Evolutionary conservation across 2,329 filamentous ascomycete genomes (phyloP).

Genomic region (Dothideomycetes sp.): DNA sequence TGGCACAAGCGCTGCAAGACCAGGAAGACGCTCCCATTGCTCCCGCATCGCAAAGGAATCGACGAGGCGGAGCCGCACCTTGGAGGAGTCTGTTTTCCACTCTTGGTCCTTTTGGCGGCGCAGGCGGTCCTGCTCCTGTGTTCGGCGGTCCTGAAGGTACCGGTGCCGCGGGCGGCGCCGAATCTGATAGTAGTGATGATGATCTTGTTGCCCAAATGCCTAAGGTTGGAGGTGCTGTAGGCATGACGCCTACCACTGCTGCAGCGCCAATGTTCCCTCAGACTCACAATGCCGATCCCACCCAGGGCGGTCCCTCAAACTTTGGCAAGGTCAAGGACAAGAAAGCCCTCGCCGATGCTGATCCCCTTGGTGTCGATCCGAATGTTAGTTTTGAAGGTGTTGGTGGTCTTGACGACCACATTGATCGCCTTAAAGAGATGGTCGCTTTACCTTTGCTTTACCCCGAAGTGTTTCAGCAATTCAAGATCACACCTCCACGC

Average conservation of each 20-base stretch:
- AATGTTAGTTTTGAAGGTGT: conserved; percentile 92
- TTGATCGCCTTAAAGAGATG: conserved; percentile 98
- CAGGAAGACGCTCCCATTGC: conserved; percentile 53
- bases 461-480: conserved; percentile 82
- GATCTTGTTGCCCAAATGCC: conserved; percentile 59
- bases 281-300: conserved; percentile 45
- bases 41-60: conserved; percentile 53
- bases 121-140: conserved; percentile 59
- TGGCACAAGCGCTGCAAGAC: conserved; percentile 61
- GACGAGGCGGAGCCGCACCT: conserved; percentile 45
- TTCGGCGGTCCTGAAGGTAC: conserved; percentile 65
- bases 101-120: conserved; percentile 85
- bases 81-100: conserved; percentile 81
- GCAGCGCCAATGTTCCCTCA: conserved; percentile 44
- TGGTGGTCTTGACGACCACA: conserved; percentile 83
- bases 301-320: conserved; percentile 58
- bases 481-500: conserved; percentile 86
- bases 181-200: conserved; percentile 95
- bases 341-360: conserved; percentile 83
- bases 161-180: conserved; percentile 64
- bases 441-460: conserved; percentile 89
- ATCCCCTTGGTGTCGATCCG: conserved; percentile 85
- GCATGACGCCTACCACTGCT: conserved; percentile 49
- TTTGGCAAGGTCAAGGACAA: conserved; percentile 90
- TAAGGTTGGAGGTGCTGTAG: conserved; percentile 49